Evolutionary conservation across 1,139 yeast genomes (phyloP), one percentile per base, ranked within the genome.

Genomic region (Saccharomycopsis hybrid): DNA sequence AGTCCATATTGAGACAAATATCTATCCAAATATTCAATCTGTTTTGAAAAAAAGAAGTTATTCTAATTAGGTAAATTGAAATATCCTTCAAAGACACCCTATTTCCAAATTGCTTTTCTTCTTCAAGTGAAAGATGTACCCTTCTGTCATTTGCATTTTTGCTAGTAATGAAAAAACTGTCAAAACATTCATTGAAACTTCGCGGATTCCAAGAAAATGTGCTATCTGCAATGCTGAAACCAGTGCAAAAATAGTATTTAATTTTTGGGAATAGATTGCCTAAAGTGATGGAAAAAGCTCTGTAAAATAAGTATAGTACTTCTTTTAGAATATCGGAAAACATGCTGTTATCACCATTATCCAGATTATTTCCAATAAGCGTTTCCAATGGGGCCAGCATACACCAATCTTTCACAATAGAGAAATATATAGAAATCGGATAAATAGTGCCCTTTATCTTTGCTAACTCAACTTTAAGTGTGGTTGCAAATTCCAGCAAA

Each of bases 331-430:
- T 18, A 18, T 18, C 18, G 18, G 18, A 18, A 18, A 18, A 18
- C 18, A 18, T 18, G 18, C 18, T 18, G 18, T 18, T 18, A 18
- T 18, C 18, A 18, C 18, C 18, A 18, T 18, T 18, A 18, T 18
- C 18, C 18, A 18, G 18, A 18, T 18, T 18, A 18, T 49, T 39
- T 31, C 52, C 55, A 2, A 52, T 29, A 30, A 35, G 25, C 24
- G 39, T 9, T 11, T 43, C 35, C 28, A 31, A 43, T 30, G 45
- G 37, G 3, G 45, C 39, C 18, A 36, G 38, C 9, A 32, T 13
- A 27, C 24, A 43, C 24, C 35, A 32, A 18, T 43, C 32, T 13
- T 43, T 43, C 27, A 24, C 32, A 7, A 32, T 29, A 24, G 29
- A 29, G 5, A 43, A 13, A 32, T 30, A 24, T 33, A 35, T 3